Conservation (phyloP, 306 rosid genomes). For the Vigna nakashimae region DNA sequence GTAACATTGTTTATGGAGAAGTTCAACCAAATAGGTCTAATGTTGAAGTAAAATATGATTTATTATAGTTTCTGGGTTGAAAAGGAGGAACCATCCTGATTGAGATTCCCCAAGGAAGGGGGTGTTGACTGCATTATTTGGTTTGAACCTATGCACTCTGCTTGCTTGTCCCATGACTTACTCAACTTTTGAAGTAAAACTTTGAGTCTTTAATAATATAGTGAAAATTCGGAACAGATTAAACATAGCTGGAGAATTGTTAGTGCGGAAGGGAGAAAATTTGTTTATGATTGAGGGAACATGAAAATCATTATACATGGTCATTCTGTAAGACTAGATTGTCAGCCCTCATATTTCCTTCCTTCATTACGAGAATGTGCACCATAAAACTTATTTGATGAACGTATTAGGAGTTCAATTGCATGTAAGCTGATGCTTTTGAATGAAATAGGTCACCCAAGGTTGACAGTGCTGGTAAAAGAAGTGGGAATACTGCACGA, state of each 20-base stretch:
- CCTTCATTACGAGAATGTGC: not conserved
- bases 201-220: not conserved
- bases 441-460: constrained; percentile 53
- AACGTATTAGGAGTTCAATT: constrained; percentile 2
- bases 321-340: constrained; percentile 2
- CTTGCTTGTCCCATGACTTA: not conserved
- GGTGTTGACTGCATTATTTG: not conserved
- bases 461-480: constrained; percentile 51
- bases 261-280: constrained; percentile 5
- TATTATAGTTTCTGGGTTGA: not conserved
- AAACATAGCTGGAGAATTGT: not conserved
- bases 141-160: not conserved
- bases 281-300: constrained; percentile 1
- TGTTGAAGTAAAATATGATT: not conserved
- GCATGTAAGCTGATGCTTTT: constrained; percentile 14
- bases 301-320: constrained; percentile 17
- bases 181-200: not conserved
- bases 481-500: constrained; percentile 50
- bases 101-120: not conserved
- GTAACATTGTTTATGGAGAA: no score
- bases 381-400: constrained; percentile 15
- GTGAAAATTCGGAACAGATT: constrained; percentile 11
- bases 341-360: not conserved
- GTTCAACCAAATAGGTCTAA: no score
- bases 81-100: not conserved